Base-by-base conservation (phyloP, 2,329 filamentous ascomycete species). In the Fusarium musae region DNA sequence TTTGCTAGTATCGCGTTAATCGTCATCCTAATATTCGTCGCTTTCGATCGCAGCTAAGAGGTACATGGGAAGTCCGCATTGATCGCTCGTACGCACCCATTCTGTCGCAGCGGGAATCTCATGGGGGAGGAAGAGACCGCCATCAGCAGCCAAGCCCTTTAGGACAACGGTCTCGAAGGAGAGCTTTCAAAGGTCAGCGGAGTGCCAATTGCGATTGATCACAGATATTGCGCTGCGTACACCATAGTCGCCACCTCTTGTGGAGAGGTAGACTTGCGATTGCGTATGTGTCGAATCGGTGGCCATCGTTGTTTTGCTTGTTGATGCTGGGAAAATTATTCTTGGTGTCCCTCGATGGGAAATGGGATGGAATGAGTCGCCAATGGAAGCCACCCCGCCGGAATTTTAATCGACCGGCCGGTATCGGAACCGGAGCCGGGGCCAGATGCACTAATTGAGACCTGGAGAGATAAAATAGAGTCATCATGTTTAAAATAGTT, bases 91-190 rank as follows among this genome's bases (percentile, higher is more conserved):
- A 74, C 74, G 50, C 37, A 76, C 73, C 90, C 92, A 94, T 80
- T 91, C 85, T 64, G 80, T 80, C 63, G 89, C 89, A 8, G 85
- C 81, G 19, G 94, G 94, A 70, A 96, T 92, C 69, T 92, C 88
- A 80, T 97, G 92, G 37, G 94, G 94, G 67, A 97, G 92, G 85
- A 95, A 97, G 28, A 97, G 90, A 54, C 94, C 94, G 62, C 93
- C 93, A 79, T 97, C 94, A 36, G 89, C 86, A 62, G 94, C 94
- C 63, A 97, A 89, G 50, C 94, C 94, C 82, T 97, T 96, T 69
- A 97, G 87, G 42, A 97, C 94, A 49, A 94, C 94, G 58, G 94
- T 91, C 83, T 97, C 94, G 80, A 97, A 97, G 57, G 93, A 94
- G 76, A 96, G 87, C 92, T 94, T 74, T 30, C 15, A 70, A 44